Evolutionary conservation across 2,329 filamentous ascomycete genomes (phyloP), one percentile per base, ranked within the genome.

Genomic region (Escovopsis sp.): DNA sequence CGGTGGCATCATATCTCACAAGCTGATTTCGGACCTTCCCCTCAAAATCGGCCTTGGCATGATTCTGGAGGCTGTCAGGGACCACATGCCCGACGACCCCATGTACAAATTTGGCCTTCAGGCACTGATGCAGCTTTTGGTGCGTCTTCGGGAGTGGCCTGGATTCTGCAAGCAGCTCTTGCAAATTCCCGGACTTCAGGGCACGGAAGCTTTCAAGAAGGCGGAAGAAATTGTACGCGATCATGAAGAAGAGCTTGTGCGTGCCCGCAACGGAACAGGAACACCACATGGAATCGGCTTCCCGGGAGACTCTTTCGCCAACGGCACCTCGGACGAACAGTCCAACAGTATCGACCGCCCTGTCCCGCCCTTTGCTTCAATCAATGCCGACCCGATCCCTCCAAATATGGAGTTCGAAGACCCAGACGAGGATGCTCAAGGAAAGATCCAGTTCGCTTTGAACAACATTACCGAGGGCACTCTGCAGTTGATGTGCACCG

Each of bases 51-150:
- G 85, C n/a, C 69, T 96, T 12, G 87, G 85, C 12, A 95, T 98
- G 86, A 94, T 98, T 48, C 69, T 96, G n/a, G 88, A 98, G 59
- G 86, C 91, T 11, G 87, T 98, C 23, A 75, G 85, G 49, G 87
- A 94, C 49, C 85, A 91, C 54, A 67, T 73, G 30, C 77, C 83
- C 1, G 83, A 93, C 30, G 80, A 88, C 47, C 80, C 85, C 1
- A 96, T 98, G 91, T 96, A 91, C 68, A 94, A 95, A 55, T 98
- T 98, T 57, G 91, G 93, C 10, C 72, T 98, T 11, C 91, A 98
- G 59, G 91, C 91, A 12, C 73, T 98, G 46, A 81, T 95, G 58
- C 87, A 96, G 59, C 75, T 96, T 42, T 80, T 86, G 43, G 72
- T 77, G 34, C 78, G 91, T 35, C 77, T 98, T 39, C 73, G 78